phyloP scores from a whole-genome alignment of 208 protist genomes.

The Leishmania turanica region DNA sequence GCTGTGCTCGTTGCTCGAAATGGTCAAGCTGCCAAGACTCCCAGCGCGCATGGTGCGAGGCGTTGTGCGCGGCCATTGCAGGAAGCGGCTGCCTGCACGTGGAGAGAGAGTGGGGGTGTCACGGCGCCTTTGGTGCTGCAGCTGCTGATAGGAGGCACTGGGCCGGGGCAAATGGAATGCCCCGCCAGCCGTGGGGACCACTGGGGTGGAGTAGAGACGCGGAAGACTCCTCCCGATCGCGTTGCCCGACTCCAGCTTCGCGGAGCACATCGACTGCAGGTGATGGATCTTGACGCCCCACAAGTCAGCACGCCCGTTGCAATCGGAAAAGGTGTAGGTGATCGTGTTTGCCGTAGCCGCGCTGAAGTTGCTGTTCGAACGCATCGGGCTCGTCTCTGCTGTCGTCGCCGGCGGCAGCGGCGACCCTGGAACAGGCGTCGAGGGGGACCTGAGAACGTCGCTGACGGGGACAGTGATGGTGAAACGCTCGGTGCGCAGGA shows the following conservation, averaged over 20 bases:
- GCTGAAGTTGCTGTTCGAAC: not conserved
- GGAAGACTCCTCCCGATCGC: not conserved
- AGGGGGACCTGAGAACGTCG: not conserved
- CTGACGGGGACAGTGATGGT: slow-evolving; percentile 1
- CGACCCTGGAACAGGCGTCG: not conserved
- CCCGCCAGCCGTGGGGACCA: not conserved
- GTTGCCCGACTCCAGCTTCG: not conserved
- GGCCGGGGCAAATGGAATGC: not conserved
- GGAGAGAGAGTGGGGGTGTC: slow-evolving; percentile 3
- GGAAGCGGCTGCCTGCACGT: slow-evolving; percentile 7
- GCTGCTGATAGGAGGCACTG: slow-evolving; percentile 2
- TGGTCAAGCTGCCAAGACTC: slow-evolving; percentile 1
- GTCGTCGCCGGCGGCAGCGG: not conserved
- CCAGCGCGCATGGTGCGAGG: slow-evolving; percentile 15
- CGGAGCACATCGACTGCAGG: slow-evolving; percentile 9
- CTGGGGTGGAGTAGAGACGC: not conserved
- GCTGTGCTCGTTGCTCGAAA: not conserved
- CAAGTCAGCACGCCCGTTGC: slow-evolving; percentile 39
- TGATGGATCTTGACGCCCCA: slow-evolving; percentile 56
- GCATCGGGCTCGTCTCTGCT: not conserved
- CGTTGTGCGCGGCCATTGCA: slow-evolving; percentile 29
- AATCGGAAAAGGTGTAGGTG: slow-evolving; percentile 42
- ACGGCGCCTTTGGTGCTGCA: not conserved
- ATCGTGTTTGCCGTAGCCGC: slow-evolving; percentile 4
- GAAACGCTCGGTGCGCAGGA: slow-evolving; percentile 40